phyloP scores from a whole-genome alignment of 768 basidiomycete genomes.

The Lepiota subincarnata region DNA sequence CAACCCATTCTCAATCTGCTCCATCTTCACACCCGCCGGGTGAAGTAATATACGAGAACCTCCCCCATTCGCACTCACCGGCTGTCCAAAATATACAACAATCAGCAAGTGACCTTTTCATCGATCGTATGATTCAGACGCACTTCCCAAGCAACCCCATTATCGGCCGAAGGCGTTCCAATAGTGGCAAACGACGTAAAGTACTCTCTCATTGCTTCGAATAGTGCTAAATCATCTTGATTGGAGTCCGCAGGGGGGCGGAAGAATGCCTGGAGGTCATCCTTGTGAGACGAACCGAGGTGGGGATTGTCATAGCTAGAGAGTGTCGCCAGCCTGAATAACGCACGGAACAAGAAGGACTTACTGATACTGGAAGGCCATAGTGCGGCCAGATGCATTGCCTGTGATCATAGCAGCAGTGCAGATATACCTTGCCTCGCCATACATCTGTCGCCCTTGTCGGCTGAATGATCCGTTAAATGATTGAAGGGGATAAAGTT shows the following conservation, averaged over 20 bases:
- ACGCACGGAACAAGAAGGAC: background rate
- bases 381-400: constrained; percentile 11
- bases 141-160: constrained; percentile 26
- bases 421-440: constrained; percentile 40
- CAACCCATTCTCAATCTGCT: constrained; percentile 17
- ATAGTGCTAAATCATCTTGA: constrained; percentile 25
- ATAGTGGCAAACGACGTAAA: constrained; percentile 37
- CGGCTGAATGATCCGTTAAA: constrained; percentile 31
- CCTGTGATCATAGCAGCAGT: constrained; percentile 33
- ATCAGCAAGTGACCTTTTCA: background rate
- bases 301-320: constrained; percentile 38
- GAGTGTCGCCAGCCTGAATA: background rate
- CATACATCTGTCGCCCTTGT: constrained; percentile 43
- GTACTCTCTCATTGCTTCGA: constrained; percentile 33
- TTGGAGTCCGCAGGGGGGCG: constrained; percentile 22
- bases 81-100: constrained; percentile 9
- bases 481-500: constrained; percentile 30
- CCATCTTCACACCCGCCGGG: constrained; percentile 22
- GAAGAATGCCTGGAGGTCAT: constrained; percentile 36
- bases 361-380: constrained; percentile 35
- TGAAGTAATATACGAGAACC: constrained; percentile 28
- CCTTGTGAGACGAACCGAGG: constrained; percentile 32
- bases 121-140: background rate
- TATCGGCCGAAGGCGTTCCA: constrained; percentile 24
- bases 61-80: constrained; percentile 17